Evolutionary conservation across 2,329 filamentous ascomycete species (phyloP).

Genomic region (Tothia fuscella): DNA sequence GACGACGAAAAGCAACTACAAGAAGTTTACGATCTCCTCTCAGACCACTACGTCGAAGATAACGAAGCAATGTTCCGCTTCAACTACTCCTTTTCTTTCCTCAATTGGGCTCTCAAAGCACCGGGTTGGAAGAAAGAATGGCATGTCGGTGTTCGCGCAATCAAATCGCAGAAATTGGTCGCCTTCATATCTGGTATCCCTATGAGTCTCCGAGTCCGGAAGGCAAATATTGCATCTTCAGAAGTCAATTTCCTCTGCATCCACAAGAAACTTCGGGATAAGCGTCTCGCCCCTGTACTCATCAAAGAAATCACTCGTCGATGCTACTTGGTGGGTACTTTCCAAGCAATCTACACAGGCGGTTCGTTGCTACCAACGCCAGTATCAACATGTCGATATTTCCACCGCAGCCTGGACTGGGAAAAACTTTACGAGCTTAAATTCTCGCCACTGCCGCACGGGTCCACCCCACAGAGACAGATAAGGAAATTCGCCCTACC

Average conservation of each 20-base stretch:
- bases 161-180: constrained; percentile 73
- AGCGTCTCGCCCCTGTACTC: constrained; percentile 81
- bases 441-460: constrained; percentile 76
- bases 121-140: constrained; percentile 90
- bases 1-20: constrained; percentile 57
- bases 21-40: constrained; percentile 84
- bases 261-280: constrained; percentile 92
- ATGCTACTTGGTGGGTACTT: constrained; percentile 76
- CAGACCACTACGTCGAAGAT: constrained; percentile 94
- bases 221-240: constrained; percentile 62
- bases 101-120: constrained; percentile 90
- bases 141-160: constrained; percentile 86
- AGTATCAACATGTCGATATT: constrained; percentile 88
- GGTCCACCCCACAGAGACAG: constrained; percentile 77
- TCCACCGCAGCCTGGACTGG: constrained; percentile 89
- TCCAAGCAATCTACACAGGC: constrained; percentile 92
- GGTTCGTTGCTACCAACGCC: constrained; percentile 85
- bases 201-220: constrained; percentile 66
- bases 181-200: constrained; percentile 95
- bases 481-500: constrained; percentile 78
- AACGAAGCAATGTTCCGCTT: constrained; percentile 96
- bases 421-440: constrained; percentile 89
- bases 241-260: constrained; percentile 98
- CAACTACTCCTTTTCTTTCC: constrained; percentile 80
- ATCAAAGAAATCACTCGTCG: constrained; percentile 96